These are phyloP conservation scores for Phoma herbarum DNA, from an alignment of 2,329 filamentous ascomycete species.

Conservation along the genomic window DNA sequence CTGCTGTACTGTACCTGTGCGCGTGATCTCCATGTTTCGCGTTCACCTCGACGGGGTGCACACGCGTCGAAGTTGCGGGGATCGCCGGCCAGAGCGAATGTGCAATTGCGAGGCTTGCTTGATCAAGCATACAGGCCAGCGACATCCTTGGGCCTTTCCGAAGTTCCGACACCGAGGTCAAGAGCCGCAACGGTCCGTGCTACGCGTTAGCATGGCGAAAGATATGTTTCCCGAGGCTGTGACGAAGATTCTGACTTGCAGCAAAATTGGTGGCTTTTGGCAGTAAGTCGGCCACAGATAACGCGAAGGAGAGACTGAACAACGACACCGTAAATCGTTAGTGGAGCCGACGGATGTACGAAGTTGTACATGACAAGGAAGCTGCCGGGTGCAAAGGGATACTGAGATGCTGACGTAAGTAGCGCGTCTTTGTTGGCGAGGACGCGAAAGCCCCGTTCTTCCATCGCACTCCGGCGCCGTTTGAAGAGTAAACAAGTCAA, in stretches of 20 bases:
- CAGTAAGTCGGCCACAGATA: background rate
- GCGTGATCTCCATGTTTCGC: background rate
- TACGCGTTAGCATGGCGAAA: background rate
- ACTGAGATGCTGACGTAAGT: conserved; percentile 3
- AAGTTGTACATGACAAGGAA: conserved; percentile 6
- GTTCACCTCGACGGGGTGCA: background rate
- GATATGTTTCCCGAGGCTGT: background rate
- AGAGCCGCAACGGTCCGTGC: background rate
- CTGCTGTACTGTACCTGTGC: background rate
- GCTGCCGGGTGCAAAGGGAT: too few species aligned
- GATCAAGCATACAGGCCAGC: background rate
- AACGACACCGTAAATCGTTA: background rate
- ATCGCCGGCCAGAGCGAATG: background rate
- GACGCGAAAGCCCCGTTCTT: too few species aligned
- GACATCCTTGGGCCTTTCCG: background rate
- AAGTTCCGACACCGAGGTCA: background rate
- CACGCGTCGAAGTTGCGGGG: conserved; percentile 2
- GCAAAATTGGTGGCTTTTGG: too few species aligned
- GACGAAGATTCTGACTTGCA: background rate
- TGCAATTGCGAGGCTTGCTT: background rate
- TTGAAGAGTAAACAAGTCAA: too few species aligned
- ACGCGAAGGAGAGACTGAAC: background rate
- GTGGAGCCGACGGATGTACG: background rate
- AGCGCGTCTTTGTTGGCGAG: background rate
- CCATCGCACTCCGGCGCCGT: too few species aligned